Evolutionary conservation across 2,329 filamentous ascomycete species (phyloP).

Genomic region (Trichophyton equinum): DNA sequence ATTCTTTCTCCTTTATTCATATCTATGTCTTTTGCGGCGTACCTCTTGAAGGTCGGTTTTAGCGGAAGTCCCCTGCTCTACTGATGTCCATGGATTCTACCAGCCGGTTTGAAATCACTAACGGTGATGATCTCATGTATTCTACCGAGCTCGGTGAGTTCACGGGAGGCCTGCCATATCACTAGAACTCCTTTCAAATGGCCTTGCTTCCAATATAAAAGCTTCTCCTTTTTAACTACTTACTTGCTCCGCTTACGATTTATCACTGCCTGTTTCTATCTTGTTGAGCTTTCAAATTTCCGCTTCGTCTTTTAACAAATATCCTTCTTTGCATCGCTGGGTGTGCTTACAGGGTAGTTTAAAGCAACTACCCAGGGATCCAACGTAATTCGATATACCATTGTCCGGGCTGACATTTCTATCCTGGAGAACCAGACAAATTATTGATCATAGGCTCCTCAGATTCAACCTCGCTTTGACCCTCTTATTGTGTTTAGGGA

Average conservation of each 20-base stretch:
- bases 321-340: not conserved
- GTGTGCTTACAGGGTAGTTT: not conserved
- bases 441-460: not conserved
- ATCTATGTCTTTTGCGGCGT: not conserved
- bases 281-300: not conserved
- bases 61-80: not conserved
- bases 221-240: not conserved
- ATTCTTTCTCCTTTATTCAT: not conserved
- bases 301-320: not conserved
- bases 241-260: not conserved
- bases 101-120: not conserved
- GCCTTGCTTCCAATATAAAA: not conserved
- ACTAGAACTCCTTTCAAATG: not conserved
- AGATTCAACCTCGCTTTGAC: not conserved
- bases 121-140: not conserved
- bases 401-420: not conserved
- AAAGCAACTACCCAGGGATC: not conserved
- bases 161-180: not conserved
- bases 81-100: not conserved
- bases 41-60: not conserved
- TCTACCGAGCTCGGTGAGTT: not conserved
- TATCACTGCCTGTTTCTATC: not conserved
- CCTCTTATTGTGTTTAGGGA: not conserved
- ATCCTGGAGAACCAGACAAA: not conserved
- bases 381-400: not conserved